These are phyloP conservation scores for Fusarium sp. DNA, from an alignment of 2,329 filamentous ascomycete genomes.

Conservation along the genomic window DNA sequence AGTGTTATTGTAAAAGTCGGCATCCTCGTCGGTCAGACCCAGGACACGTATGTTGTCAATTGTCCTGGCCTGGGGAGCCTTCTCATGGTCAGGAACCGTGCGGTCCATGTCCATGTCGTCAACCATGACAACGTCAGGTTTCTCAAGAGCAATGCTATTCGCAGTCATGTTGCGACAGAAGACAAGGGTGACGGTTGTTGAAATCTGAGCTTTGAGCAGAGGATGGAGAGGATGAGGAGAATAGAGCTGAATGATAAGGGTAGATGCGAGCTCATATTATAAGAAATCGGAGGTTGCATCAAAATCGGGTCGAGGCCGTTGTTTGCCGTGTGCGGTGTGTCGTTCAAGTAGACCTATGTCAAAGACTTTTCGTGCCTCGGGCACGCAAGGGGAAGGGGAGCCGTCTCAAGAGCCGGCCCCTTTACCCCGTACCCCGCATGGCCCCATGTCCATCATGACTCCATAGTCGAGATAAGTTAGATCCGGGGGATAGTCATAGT, in stretches of 20 bases:
- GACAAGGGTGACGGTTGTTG: not conserved
- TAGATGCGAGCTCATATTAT: not conserved
- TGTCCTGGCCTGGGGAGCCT: constrained; percentile 29
- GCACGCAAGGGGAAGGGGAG: not conserved
- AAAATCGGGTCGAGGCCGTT: not conserved
- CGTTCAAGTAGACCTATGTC: not conserved
- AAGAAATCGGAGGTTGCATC: not conserved
- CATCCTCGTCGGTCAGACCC: constrained; percentile 43
- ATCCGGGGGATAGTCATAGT: not conserved
- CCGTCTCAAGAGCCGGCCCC: not conserved
- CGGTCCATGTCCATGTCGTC: constrained; percentile 20
- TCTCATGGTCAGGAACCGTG: constrained; percentile 17
- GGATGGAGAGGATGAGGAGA: not conserved
- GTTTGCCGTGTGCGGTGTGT: constrained; percentile 10
- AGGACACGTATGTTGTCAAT: constrained; percentile 46
- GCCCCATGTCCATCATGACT: not conserved
- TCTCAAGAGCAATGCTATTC: constrained; percentile 39
- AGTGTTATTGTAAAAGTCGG: constrained; percentile 27
- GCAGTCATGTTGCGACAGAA: not conserved
- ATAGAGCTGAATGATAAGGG: not conserved
- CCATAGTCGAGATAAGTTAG: not conserved
- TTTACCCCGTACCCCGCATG: not conserved
- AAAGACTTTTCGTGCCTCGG: not conserved
- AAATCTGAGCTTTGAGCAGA: not conserved
- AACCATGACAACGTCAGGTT: constrained; percentile 39